Evolutionary conservation across 345 rosid genomes (phyloP), one percentile per base, ranked within the genome.

Genomic region (Ailanthus altissimus): DNA sequence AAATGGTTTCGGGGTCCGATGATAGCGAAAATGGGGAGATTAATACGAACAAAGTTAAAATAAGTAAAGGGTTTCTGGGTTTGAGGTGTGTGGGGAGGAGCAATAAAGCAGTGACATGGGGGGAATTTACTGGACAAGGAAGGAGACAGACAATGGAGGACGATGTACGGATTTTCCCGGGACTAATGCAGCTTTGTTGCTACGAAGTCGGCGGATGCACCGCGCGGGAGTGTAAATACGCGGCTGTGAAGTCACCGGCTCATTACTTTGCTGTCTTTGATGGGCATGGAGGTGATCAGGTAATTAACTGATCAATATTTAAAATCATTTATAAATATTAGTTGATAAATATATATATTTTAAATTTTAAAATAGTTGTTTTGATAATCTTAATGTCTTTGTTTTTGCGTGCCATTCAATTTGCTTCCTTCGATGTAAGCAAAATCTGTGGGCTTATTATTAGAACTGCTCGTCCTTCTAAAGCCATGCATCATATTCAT

Each of bases 261-360:
- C 78, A 75, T 38, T 75, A 49, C 60, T 75, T 75, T 20, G 78
- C 50, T 5, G 61, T 75, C 9, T 74, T 75, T 40, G 78, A 75
- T 49, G 78, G 71, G 49, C 78, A 75, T 5, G 78, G 78, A 12
- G 78, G 78, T 46, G 11, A 43, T 49, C 50, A 75, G 78, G 78
- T 64, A 53, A 72, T 21, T 15, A 4, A 21, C 13, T 71, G 8
- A 20, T 16, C 12, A 16, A 6, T 32, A 0, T 3, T 20, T 6
- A 25, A 11, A 56, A 58, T 58, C 6, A 11, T 25, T 60, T 10
- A 9, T 42, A 32, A n/a, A 18, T 10, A 21, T 65, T 0, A 14
- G 1, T 60, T 28, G 40, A 13, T 26, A 8, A 59, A 7, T 57
- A 10, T 36, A 16, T 16, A 25, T 25, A 8, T 20, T 56, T 56